A percentile compares a stretch with the other conserved stretches of the same genome.
These are phyloP conservation scores for Forsythia suspensa DNA, from an alignment of 257 asterid genomes.

Conservation along the genomic window DNA sequence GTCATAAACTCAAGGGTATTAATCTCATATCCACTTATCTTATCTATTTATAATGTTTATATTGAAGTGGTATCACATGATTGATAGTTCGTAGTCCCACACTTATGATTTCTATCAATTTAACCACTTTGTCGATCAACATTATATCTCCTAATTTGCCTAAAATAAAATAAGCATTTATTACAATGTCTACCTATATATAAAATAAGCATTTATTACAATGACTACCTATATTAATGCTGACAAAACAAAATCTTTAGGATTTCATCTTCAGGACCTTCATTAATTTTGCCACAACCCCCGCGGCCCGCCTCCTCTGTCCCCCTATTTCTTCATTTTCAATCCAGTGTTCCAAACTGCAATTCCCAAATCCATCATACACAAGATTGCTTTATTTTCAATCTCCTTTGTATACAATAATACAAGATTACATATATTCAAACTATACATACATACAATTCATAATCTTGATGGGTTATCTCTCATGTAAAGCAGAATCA, in stretches of 20 bases:
- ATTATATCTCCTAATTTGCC: too few species aligned
- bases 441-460: not conserved
- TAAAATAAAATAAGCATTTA: too few species aligned
- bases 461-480: conserved; percentile 48
- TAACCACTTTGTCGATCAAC: too few species aligned
- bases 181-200: too few species aligned
- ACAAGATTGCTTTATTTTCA: too few species aligned
- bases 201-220: not conserved
- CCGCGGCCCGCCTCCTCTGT: not conserved
- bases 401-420: too few species aligned
- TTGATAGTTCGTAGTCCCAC: too few species aligned
- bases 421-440: not conserved
- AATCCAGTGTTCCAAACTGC: not conserved
- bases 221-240: not conserved
- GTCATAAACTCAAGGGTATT: too few species aligned
- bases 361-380: not conserved
- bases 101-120: too few species aligned
- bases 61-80: too few species aligned
- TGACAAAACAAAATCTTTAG: not conserved
- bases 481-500: conserved; percentile 55
- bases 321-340: not conserved
- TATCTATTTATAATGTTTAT: too few species aligned
- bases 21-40: too few species aligned
- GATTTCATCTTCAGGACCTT: not conserved
- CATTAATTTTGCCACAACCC: not conserved